These are phyloP conservation scores for Amaranthus cruentus DNA, from an alignment of 148 eudicot genomes.

Conservation along the genomic window DNA sequence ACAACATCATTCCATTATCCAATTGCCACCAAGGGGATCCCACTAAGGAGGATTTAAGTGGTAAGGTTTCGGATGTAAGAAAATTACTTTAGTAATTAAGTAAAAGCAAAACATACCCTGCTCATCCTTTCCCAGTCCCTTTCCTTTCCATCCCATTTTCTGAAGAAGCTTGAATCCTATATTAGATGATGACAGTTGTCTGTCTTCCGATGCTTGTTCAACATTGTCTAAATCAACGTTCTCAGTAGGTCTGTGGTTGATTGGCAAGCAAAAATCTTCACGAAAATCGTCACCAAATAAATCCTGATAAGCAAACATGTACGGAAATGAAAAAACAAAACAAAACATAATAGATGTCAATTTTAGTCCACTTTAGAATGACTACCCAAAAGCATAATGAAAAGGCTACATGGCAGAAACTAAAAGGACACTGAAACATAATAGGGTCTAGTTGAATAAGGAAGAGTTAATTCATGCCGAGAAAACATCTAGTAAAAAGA, in stretches of 20 bases:
- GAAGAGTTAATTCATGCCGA: background rate
- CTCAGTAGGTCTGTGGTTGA: conserved; percentile 75
- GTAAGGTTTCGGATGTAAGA: background rate
- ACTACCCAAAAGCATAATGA: background rate
- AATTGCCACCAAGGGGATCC: no score
- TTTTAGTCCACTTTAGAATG: background rate
- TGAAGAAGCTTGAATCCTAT: conserved; percentile 87
- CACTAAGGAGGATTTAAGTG: no score
- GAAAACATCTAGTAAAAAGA: background rate
- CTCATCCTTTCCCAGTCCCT: conserved; percentile 91
- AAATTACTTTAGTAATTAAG: background rate
- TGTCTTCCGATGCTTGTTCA: conserved; percentile 91
- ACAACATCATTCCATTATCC: no score
- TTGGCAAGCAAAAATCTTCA: conserved; percentile 77
- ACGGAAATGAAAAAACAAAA: conserved; percentile 1
- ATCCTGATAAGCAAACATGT: conserved; percentile 41
- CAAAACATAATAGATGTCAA: background rate
- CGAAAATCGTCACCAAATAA: conserved; percentile 50
- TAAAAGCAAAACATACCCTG: conserved; percentile 50
- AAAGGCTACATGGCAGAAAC: background rate
- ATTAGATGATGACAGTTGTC: conserved; percentile 73
- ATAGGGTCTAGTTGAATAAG: background rate
- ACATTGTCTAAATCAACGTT: conserved; percentile 81
- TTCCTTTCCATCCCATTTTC: conserved; percentile 99
- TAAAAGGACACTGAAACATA: background rate